phyloP scores from a whole-genome alignment of 208 protist species.

The Vickermania spadyakhi region DNA sequence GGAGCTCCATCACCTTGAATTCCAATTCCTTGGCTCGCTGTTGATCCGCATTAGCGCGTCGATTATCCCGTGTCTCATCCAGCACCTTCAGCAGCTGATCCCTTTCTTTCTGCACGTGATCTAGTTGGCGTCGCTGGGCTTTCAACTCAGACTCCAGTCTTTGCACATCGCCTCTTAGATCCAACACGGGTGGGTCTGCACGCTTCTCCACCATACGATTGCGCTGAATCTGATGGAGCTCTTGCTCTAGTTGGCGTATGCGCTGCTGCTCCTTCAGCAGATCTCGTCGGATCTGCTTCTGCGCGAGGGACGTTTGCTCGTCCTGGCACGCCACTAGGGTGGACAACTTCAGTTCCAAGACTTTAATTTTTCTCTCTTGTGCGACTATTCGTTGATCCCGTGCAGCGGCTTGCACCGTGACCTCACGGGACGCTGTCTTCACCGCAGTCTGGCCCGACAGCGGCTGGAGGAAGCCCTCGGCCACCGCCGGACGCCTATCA shows the following conservation, averaged over 20 bases:
- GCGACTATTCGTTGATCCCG: neutral
- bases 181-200: slow-evolving; percentile 10
- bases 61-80: neutral
- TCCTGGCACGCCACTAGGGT: neutral
- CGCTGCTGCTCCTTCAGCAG: neutral
- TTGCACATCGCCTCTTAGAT: slow-evolving; percentile 12
- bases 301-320: neutral
- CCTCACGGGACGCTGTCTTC: no score
- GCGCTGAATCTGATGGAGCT: neutral
- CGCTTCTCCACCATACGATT: no score
- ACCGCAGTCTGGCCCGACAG: no score
- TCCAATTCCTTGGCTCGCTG: slow-evolving; percentile 1
- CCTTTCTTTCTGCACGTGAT: slow-evolving; percentile 19
- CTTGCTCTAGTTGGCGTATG: neutral
- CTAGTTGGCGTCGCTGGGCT: slow-evolving; percentile 4
- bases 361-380: neutral
- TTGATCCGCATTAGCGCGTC: neutral
- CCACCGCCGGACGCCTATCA: slow-evolving; percentile 30
- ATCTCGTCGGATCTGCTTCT: neutral
- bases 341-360: neutral
- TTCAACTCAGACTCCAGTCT: slow-evolving; percentile 13
- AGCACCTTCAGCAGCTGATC: slow-evolving; percentile 16
- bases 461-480: no score
- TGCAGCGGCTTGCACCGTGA: neutral
- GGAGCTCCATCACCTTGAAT: slow-evolving; percentile 2